phyloP scores from a whole-genome alignment of 306 rosid species.

The Urtica urens region DNA sequence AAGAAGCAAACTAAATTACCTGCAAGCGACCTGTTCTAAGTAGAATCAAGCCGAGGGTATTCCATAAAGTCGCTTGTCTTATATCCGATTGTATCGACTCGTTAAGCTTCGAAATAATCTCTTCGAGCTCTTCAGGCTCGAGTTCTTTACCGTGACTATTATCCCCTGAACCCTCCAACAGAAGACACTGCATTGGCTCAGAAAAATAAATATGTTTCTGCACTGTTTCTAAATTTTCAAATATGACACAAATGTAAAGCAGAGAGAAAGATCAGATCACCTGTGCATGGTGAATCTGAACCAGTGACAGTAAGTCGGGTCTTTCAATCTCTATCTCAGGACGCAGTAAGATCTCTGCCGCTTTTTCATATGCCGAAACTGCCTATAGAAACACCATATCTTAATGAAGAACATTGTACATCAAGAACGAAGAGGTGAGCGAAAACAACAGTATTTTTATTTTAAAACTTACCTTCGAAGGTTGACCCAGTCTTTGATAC shows the following conservation, averaged over 20 bases:
- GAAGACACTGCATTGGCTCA: constrained; percentile 55
- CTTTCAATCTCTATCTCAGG: constrained; percentile 68
- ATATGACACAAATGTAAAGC: neutral
- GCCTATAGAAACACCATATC: constrained; percentile 39
- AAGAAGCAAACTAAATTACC: constrained; percentile 29
- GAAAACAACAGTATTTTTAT: neutral
- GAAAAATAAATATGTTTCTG: too few relatives aligned
- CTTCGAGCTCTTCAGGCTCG: constrained; percentile 70
- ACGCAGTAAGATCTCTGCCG: constrained; percentile 68
- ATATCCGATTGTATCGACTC: constrained; percentile 70
- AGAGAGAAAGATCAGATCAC: constrained; percentile 25
- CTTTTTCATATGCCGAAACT: constrained; percentile 69
- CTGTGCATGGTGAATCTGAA: constrained; percentile 98
- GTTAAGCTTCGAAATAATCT: constrained; percentile 57
- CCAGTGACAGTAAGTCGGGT: constrained; percentile 71
- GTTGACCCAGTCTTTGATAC: constrained; percentile 92
- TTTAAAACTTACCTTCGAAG: constrained; percentile 53
- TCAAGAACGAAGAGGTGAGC: too few relatives aligned
- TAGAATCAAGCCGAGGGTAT: constrained; percentile 75
- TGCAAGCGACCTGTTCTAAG: constrained; percentile 74
- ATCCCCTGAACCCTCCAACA: constrained; percentile 69
- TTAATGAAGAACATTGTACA: neutral
- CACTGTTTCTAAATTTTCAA: neutral
- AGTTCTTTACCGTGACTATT: constrained; percentile 66
- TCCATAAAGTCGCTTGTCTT: constrained; percentile 90